Base-by-base conservation (phyloP, 495 filamentous ascomycete genomes). In the Hyaloscypha bicolor region DNA sequence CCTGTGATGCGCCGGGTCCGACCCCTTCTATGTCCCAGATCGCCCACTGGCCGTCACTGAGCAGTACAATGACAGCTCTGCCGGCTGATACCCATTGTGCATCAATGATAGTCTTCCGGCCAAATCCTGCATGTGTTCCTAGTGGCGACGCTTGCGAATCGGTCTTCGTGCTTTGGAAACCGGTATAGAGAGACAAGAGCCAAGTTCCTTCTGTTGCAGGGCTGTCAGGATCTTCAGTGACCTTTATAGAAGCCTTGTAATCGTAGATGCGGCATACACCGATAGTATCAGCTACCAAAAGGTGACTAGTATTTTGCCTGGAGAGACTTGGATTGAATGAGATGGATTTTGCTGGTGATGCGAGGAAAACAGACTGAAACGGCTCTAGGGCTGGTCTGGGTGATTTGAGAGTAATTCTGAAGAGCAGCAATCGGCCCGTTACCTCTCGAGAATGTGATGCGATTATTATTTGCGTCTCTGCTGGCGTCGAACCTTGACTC, bases 31-130 rank as follows among this genome's bases (percentile, higher is more conserved):
- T 81, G 77, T 96, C 92, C 93, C 94, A 97, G 32, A 98, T 87
- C 4, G 92, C 94, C 94, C 94, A 98, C 79, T 96, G 90, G 0
- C 93, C 94, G 75, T 97, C 93, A 6, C 85, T 85, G 14, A 94
- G 82, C 9, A 98, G 82, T 5, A 87, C 85, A 68, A 97, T 79
- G 45, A 97, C 82, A 14, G 90, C 90, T 52, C 84, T 87, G 45
- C 93, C 94, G 53, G 88, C 86, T n/a, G 89, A 80, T 9, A 93
- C 86, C 94, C 94, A 97, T 63, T 90, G 81, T 0, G 92, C 90
- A 65, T 89, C 89, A n/a, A 96, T 79, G 37, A 97, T 85, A 1
- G 85, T 85, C 74, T 96, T 97, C 39, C 94, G 86, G 6, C 73
- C 77, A 57, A 71, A 73, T 6, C 69, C 71, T n/a, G 66, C 45